Evolutionary conservation across 2,329 filamentous ascomycete genomes (phyloP).

Genomic region (Ophiostoma tasmaniense): DNA sequence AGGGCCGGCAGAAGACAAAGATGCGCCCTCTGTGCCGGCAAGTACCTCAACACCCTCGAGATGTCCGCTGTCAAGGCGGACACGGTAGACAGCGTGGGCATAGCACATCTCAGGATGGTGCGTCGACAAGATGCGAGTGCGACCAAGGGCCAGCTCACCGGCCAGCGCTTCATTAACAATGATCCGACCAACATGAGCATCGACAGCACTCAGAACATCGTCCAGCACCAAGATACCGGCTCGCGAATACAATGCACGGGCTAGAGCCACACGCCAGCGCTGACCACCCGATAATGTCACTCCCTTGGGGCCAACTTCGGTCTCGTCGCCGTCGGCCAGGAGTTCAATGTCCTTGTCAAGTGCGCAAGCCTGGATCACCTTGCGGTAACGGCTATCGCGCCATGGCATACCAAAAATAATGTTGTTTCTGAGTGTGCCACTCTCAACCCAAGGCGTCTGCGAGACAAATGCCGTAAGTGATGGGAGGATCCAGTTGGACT

Average conservation of each 20-base stretch:
- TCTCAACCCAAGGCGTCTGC: conserved; percentile 41
- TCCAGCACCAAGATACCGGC: conserved; percentile 39
- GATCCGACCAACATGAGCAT: conserved; percentile 35
- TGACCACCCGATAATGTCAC: conserved; percentile 39
- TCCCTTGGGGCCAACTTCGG: conserved; percentile 36
- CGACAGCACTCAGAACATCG: conserved; percentile 43
- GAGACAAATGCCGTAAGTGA: conserved; percentile 37
- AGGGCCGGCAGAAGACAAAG: background rate
- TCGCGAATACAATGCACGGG: conserved; percentile 38
- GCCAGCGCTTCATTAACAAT: conserved; percentile 45
- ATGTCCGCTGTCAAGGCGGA: conserved; percentile 27
- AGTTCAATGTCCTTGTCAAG: conserved; percentile 36
- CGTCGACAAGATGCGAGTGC: conserved; percentile 57
- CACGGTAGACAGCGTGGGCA: conserved; percentile 26
- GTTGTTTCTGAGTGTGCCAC: conserved; percentile 37
- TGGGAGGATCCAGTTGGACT: conserved; percentile 30
- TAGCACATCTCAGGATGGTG: conserved; percentile 35
- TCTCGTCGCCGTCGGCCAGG: conserved; percentile 35
- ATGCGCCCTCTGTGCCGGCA: background rate
- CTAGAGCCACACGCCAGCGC: conserved; percentile 38
- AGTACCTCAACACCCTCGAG: conserved; percentile 18
- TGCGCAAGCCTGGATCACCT: conserved; percentile 38
- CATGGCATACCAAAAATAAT: conserved; percentile 37
- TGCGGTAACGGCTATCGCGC: conserved; percentile 34
- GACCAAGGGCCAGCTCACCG: conserved; percentile 39